Conservation (phyloP, 306 rosid species). For the Psophocarpus tetragonolobus region DNA sequence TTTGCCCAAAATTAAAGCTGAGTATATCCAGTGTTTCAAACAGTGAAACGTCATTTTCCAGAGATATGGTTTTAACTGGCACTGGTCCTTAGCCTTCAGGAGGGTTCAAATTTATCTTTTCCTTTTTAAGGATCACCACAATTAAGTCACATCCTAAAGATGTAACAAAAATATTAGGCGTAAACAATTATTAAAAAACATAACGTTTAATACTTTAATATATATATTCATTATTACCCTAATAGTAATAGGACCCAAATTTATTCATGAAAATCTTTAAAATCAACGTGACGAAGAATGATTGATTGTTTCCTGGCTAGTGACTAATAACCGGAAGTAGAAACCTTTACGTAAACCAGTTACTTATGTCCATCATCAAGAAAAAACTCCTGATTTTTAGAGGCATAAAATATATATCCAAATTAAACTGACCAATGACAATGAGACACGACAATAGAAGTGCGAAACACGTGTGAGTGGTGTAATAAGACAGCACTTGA, state of each 20-base stretch:
- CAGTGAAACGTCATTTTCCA: neutral
- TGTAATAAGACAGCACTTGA: neutral
- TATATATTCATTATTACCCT: neutral
- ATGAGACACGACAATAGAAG: constrained; percentile 1
- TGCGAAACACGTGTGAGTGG: neutral
- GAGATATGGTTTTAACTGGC: neutral
- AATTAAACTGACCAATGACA: neutral
- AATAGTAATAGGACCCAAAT: neutral
- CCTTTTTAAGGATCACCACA: neutral
- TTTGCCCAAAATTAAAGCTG: neutral
- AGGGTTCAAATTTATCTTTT: neutral
- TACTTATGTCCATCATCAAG: neutral
- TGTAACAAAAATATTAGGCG: neutral
- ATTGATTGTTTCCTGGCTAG: neutral
- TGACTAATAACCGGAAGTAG: neutral
- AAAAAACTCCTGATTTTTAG: neutral
- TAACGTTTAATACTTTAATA: neutral
- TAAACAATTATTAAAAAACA: neutral
- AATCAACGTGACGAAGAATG: neutral
- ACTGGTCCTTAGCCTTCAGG: too few relatives aligned
- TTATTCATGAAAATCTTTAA: neutral
- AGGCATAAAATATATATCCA: neutral
- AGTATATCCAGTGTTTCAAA: neutral
- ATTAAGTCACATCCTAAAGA: neutral
- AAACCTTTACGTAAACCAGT: neutral